Evolutionary conservation across 2,329 filamentous ascomycete species (phyloP), one percentile per base, ranked within the genome.

Genomic region (Phaeoacremonium minimum): DNA sequence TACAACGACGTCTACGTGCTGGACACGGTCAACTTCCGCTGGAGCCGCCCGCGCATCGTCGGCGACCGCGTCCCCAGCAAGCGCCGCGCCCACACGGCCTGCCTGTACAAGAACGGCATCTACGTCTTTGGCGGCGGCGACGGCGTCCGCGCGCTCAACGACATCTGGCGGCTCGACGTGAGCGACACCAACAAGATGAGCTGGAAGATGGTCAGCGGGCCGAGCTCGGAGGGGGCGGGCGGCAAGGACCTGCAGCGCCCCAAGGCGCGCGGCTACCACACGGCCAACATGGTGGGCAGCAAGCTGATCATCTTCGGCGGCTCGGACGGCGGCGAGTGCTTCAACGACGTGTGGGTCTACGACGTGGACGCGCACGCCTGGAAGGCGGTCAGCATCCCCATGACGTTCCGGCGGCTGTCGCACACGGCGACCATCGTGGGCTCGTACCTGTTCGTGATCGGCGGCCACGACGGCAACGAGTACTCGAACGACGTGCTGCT

Each of bases 41-140:
- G 80, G 79, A 73, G 71, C 28, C 75, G 72, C 42, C 80, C 81
- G 29, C 69, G 70, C 29, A 75, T 84, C 30, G 51, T 73, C 16
- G 75, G 78, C 19, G 77, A 80, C 43, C 65, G 64, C 37, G 55
- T 67, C 16, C 81, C 81, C 1, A 80, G 75, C 38, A 76, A 77
- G 46, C 68, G 81, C 15, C 66, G 81, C 34, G 81, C 81, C 4
- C 81, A 85, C 53, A 85, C 81, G 4, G 80, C 81, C n/a, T 85
- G 81, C 46, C 61, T 85, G 15, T 83, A 85, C 61, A 80, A 81
- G 56, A 83, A 78, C 46, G 80, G 81, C 18, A 77, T 85, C 46
- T 85, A 84, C 53, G 65, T 85, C n/a, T 85, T 85, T 52, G 81
- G 81, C 18, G 81, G 81, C 32, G 81, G 81, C 28, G 81, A 85